Evolutionary conservation across 768 basidiomycete genomes (phyloP), one percentile per base, ranked within the genome.

Genomic region (Hydnum rufescens): DNA sequence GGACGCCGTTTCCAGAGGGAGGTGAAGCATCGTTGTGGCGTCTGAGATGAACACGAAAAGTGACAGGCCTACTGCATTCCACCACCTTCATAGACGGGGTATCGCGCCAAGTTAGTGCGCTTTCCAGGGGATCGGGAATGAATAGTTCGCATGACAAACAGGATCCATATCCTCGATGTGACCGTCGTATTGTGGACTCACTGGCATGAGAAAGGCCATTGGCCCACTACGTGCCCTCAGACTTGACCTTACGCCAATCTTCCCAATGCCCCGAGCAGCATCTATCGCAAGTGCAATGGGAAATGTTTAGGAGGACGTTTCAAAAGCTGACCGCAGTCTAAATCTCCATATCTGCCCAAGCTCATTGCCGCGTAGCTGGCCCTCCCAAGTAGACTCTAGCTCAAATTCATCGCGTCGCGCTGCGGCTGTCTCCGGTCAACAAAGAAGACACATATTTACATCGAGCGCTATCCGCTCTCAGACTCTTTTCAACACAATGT

Each of bases 401-500:
- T n/a, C n/a, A n/a, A n/a, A n/a, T n/a, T n/a, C n/a, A n/a, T n/a
- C n/a, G n/a, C n/a, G n/a, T n/a, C n/a, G n/a, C n/a, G n/a, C n/a
- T n/a, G n/a, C n/a, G n/a, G n/a, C n/a, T n/a, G n/a, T n/a, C n/a
- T n/a, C n/a, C n/a, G n/a, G n/a, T n/a, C n/a, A n/a, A n/a, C n/a
- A n/a, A n/a, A n/a, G n/a, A n/a, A n/a, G n/a, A n/a, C n/a, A n/a
- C n/a, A 8, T 39, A 19, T 39, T 39, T 19, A 39, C 34, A 19
- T 39, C 34, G 34, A 39, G 34, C 34, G 8, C 34, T 39, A 19
- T 19, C 34, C 34, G 8, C 34, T 39, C 8, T 39, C 19, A 8
- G 8, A 39, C 34, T 8, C 19, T 8, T 39, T 39, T 39, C 34
- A 19, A 39, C 52, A 53, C 16, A 54, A 81, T 84, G 77, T 81